Percentiles rank a stretch among this genome's conserved stretches.
These are phyloP conservation scores for Catunica adiposa DNA, from an alignment of 2,329 filamentous ascomycete species.

Conservation along the genomic window DNA sequence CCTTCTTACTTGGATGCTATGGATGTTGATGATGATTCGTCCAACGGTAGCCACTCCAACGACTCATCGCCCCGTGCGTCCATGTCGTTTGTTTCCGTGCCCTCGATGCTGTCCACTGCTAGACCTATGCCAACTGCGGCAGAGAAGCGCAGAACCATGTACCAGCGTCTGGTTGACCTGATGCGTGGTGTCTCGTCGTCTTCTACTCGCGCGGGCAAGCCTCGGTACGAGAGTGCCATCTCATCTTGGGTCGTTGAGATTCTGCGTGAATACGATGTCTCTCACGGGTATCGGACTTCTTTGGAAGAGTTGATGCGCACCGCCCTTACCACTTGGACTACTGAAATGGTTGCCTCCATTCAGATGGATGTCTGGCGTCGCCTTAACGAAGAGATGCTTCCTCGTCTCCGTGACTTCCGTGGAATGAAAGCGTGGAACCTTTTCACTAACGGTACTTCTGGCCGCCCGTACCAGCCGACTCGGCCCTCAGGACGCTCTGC, in stretches of 20 bases:
- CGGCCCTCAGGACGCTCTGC: slow-evolving; percentile 21
- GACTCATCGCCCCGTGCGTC: slow-evolving; percentile 33
- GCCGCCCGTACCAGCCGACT: slow-evolving; percentile 15
- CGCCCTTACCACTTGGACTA: slow-evolving; percentile 27
- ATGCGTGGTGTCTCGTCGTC: slow-evolving; percentile 32
- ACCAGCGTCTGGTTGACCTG: slow-evolving; percentile 36
- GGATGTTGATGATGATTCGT: slow-evolving; percentile 26
- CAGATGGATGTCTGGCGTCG: slow-evolving; percentile 25
- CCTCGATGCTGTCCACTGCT: not conserved
- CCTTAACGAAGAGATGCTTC: slow-evolving; percentile 23
- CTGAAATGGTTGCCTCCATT: slow-evolving; percentile 27
- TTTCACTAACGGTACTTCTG: slow-evolving; percentile 35
- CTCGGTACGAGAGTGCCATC: slow-evolving; percentile 36
- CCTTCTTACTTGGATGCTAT: slow-evolving; percentile 5
- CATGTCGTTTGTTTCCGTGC: slow-evolving; percentile 24
- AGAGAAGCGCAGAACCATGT: slow-evolving; percentile 31
- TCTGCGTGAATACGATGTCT: slow-evolving; percentile 38
- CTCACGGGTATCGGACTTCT: slow-evolving; percentile 29
- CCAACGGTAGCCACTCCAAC: slow-evolving; percentile 34
- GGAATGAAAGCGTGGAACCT: slow-evolving; percentile 20
- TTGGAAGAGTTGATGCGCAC: slow-evolving; percentile 31
- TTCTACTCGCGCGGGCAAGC: slow-evolving; percentile 19
- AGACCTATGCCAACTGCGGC: slow-evolving; percentile 24
- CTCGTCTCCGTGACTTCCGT: slow-evolving; percentile 13
- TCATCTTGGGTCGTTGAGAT: slow-evolving; percentile 41